phyloP scores from a whole-genome alignment of 495 filamentous ascomycete genomes.

The Pyrenopolyporus hunteri region DNA sequence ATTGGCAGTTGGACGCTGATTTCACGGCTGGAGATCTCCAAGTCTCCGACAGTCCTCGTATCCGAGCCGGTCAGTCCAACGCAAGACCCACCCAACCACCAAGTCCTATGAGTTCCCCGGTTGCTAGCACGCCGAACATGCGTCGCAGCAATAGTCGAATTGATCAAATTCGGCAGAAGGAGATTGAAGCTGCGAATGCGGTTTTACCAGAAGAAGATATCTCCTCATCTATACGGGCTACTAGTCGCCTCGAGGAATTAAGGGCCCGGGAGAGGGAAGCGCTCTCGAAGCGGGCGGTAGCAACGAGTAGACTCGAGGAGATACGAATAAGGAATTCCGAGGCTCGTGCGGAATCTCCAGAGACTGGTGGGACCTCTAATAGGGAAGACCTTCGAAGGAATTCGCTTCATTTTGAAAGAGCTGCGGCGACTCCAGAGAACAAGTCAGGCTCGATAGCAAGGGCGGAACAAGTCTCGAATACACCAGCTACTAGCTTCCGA shows the following conservation, averaged over 20 bases:
- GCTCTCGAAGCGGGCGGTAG: slow-evolving; percentile 62
- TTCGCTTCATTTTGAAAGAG: slow-evolving; percentile 12
- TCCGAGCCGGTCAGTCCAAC: slow-evolving; percentile 36
- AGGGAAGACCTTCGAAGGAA: slow-evolving; percentile 15
- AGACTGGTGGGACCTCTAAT: slow-evolving; percentile 13
- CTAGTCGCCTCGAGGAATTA: slow-evolving; percentile 59
- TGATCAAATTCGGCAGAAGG: slow-evolving; percentile 49
- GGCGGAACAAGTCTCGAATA: slow-evolving; percentile 45
- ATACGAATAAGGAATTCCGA: slow-evolving; percentile 61
- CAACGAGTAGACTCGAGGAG: slow-evolving; percentile 63
- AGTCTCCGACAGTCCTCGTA: slow-evolving; percentile 64
- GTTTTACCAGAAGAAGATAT: slow-evolving; percentile 30
- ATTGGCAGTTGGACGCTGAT: slow-evolving; percentile 65
- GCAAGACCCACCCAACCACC: slow-evolving; percentile 3
- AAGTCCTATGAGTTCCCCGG: slow-evolving; percentile 18
- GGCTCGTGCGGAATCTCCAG: slow-evolving; percentile 40
- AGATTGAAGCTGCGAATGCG: slow-evolving; percentile 42
- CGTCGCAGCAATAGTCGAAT: slow-evolving; percentile 47
- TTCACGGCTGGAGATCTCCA: slow-evolving; percentile 69
- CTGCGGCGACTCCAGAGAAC: slow-evolving; percentile 36
- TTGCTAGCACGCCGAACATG: slow-evolving; percentile 1
- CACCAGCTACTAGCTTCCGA: slow-evolving; percentile 60
- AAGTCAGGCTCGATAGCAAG: slow-evolving; percentile 45
- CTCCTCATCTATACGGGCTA: slow-evolving; percentile 34
- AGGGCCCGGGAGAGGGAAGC: slow-evolving; percentile 64